Conservation (phyloP, 2,329 filamentous ascomycete genomes). For the Alternaria ventricosa region DNA sequence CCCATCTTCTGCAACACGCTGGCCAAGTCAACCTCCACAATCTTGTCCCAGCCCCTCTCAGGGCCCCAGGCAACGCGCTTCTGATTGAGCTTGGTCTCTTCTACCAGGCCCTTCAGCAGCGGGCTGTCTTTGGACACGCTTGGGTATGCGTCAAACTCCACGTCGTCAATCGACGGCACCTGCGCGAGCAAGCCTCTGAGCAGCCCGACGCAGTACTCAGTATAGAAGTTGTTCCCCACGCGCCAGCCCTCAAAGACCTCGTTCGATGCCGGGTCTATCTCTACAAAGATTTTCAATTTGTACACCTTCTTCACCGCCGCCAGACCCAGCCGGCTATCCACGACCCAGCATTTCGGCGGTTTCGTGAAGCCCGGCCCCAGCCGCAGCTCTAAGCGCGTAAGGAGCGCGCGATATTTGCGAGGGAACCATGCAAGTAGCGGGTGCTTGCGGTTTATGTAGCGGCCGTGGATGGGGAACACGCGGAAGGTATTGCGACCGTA, state of each 20-base stretch:
- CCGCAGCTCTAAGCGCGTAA: constrained; percentile 72
- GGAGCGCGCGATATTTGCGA: constrained; percentile 62
- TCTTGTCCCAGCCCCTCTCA: constrained; percentile 66
- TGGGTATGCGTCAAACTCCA: constrained; percentile 74
- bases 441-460: constrained; percentile 74
- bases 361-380: constrained; percentile 75
- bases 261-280: constrained; percentile 72
- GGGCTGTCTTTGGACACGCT: constrained; percentile 69
- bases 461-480: constrained; percentile 60
- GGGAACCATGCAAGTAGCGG: constrained; percentile 73
- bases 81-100: constrained; percentile 57
- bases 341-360: constrained; percentile 73
- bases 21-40: constrained; percentile 39
- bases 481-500: constrained; percentile 61
- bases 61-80: constrained; percentile 71
- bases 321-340: constrained; percentile 69
- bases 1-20: constrained; percentile 37
- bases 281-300: constrained; percentile 70
- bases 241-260: constrained; percentile 72
- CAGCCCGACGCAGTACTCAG: constrained; percentile 67
- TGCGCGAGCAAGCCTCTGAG: constrained; percentile 63
- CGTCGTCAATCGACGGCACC: constrained; percentile 62
- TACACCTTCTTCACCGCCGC: constrained; percentile 66
- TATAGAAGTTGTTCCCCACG: constrained; percentile 71
- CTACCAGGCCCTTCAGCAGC: constrained; percentile 68